Base-by-base conservation (phyloP, 768 basidiomycete species). In the Agrocybe chaxingu region DNA sequence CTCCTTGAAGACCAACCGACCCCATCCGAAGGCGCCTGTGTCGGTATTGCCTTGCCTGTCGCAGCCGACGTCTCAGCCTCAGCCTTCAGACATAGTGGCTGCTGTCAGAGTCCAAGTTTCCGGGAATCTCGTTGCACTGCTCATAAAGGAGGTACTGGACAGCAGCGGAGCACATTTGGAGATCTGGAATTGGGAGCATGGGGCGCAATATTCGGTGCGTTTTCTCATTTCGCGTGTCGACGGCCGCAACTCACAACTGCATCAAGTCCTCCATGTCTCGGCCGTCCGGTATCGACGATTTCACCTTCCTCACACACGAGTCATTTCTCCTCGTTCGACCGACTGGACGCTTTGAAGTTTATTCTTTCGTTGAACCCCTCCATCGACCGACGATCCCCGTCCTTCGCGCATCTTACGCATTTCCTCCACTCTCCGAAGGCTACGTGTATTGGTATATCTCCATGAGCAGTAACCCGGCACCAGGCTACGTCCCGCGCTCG, bases 371-470 rank as follows among this genome's bases (percentile, higher is more conserved):
- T 1, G 70, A 71, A 45, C 75, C 75, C 4, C 60, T 61, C 5
- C 57, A 59, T 8, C 18, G 55, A 9, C 55, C 56, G 4, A 66
- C 62, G 8, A 44, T 52, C 4, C 78, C 77, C 2, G 53, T 60
- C 10, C 58, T 69, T 35, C 64, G 67, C 36, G 71, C 69, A 24
- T 69, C 57, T 51, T 76, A 76, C 45, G 63, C 57, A 18, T 73
- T 80, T 32, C 79, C 78, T 1, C 63, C 66, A 3, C 68, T 80
- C 9, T 67, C 71, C 31, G 62, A 66, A 4, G 74, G 70, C 5
- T 78, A 73, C 54, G 67, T 69, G 58, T 81, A 78, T 54, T 79
- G 76, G 74, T 78, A 79, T 49, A 77, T 79, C 37, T 76, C 76
- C 44, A 72, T 78, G 68, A 78, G 76, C 61, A 75, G 72, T 54